Evolutionary conservation across 2,329 filamentous ascomycete species (phyloP).

Genomic region (Trichoderma lentiforme): DNA sequence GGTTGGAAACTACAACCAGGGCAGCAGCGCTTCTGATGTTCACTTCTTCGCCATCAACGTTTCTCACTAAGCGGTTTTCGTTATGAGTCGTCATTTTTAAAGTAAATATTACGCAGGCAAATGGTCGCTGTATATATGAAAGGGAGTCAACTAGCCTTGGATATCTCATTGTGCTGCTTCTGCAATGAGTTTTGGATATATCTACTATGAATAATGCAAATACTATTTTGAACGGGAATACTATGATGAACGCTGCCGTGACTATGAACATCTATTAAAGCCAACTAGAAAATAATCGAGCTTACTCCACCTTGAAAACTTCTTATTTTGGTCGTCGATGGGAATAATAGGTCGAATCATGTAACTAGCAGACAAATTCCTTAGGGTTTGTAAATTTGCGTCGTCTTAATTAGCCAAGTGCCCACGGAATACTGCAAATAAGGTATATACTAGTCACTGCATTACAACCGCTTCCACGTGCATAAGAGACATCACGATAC

Average conservation of each 20-base stretch:
- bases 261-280: not conserved
- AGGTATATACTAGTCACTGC: not conserved
- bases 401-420: not conserved
- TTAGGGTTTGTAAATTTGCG: not conserved
- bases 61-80: conserved; percentile 26
- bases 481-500: not conserved
- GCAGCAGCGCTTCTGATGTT: conserved; percentile 27
- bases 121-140: not conserved
- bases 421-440: not conserved
- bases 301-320: not conserved
- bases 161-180: not conserved
- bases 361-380: not conserved
- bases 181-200: not conserved
- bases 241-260: not conserved
- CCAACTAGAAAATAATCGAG: not conserved
- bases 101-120: not conserved
- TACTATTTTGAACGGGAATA: not conserved
- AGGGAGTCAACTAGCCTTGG: not conserved
- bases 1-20: conserved; percentile 39
- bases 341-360: not conserved
- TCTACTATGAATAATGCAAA: not conserved
- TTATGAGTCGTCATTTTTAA: not conserved
- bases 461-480: not conserved
- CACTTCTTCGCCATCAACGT: conserved; percentile 25
- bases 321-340: not conserved